These are phyloP conservation scores for Eimeria praecox DNA, from an alignment of 169 alveolate species.

Conservation along the genomic window DNA sequence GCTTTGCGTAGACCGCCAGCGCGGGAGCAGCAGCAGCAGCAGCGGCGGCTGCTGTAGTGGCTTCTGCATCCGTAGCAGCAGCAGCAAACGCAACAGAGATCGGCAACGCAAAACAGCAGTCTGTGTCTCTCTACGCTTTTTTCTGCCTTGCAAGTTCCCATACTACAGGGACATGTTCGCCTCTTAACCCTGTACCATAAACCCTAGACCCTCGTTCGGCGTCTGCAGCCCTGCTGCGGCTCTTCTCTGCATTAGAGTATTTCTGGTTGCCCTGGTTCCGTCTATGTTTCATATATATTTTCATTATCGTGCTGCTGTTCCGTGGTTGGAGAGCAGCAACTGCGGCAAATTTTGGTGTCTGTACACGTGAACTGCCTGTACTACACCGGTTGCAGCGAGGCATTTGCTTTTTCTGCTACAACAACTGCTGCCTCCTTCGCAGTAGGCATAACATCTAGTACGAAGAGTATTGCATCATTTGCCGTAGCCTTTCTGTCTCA, in stretches of 20 bases:
- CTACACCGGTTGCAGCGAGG: slow-evolving; percentile 30
- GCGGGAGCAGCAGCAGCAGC: slow-evolving; percentile 45
- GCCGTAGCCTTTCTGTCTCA: neutral
- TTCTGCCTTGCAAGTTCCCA: slow-evolving; percentile 51
- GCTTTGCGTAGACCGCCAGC: slow-evolving; percentile 29
- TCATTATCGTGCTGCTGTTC: slow-evolving; percentile 3
- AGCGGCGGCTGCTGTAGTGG: slow-evolving; percentile 56
- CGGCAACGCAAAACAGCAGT: slow-evolving; percentile 29
- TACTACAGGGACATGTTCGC: slow-evolving; percentile 35
- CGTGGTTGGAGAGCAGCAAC: slow-evolving; percentile 58
- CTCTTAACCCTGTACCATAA: slow-evolving; percentile 32
- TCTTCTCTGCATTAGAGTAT: slow-evolving; percentile 39
- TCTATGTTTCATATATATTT: slow-evolving; percentile 16
- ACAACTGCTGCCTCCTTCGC: slow-evolving; percentile 40
- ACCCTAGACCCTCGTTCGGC: slow-evolving; percentile 41
- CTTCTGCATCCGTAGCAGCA: slow-evolving; percentile 61
- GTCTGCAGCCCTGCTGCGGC: slow-evolving; percentile 64
- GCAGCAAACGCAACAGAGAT: slow-evolving; percentile 30
- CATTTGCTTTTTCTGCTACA: slow-evolving; percentile 25
- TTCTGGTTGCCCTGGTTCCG: slow-evolving; percentile 50
- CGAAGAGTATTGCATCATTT: slow-evolving; percentile 1
- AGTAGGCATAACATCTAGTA: neutral
- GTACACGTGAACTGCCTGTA: slow-evolving; percentile 45
- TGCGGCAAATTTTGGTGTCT: slow-evolving; percentile 23
- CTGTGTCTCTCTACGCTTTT: slow-evolving; percentile 55